These are phyloP conservation scores for Thyridium curvatum DNA, from an alignment of 2,329 filamentous ascomycete genomes.

Conservation along the genomic window DNA sequence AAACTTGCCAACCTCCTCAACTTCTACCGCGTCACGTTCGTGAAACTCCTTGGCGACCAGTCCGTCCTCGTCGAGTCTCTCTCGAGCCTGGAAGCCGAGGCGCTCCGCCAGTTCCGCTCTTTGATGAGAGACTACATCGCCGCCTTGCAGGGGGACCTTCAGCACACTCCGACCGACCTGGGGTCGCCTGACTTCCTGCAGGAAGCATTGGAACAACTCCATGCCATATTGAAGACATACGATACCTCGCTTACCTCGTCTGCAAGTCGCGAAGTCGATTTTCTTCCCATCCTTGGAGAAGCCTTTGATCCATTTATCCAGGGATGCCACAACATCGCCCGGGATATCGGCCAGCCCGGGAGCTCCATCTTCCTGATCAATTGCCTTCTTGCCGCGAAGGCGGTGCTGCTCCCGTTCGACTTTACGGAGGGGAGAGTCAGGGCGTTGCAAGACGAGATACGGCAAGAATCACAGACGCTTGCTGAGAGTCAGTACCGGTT, in stretches of 20 bases:
- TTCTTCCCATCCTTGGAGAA: conserved; percentile 68
- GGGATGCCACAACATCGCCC: conserved; percentile 65
- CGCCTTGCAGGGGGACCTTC: conserved; percentile 65
- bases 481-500: conserved; percentile 64
- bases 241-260: conserved; percentile 68
- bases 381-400: conserved; percentile 55
- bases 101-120: conserved; percentile 74
- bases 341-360: conserved; percentile 50
- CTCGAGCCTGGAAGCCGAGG: conserved; percentile 63
- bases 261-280: conserved; percentile 57
- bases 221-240: conserved; percentile 76
- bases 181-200: conserved; percentile 73
- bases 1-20: conserved; percentile 82
- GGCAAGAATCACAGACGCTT: conserved; percentile 50
- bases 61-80: conserved; percentile 67
- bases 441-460: conserved; percentile 50
- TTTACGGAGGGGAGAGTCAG: conserved; percentile 55
- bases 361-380: conserved; percentile 68
- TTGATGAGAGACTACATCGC: conserved; percentile 76
- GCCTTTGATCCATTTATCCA: conserved; percentile 81
- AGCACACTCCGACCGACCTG: conserved; percentile 65
- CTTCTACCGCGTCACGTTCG: conserved; percentile 85
- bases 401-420: conserved; percentile 49
- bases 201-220: conserved; percentile 73
- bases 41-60: conserved; percentile 65